Evolutionary conservation across 2,329 filamentous ascomycete genomes (phyloP), one percentile per base, ranked within the genome.

Genomic region (Ophiostoma piceae): DNA sequence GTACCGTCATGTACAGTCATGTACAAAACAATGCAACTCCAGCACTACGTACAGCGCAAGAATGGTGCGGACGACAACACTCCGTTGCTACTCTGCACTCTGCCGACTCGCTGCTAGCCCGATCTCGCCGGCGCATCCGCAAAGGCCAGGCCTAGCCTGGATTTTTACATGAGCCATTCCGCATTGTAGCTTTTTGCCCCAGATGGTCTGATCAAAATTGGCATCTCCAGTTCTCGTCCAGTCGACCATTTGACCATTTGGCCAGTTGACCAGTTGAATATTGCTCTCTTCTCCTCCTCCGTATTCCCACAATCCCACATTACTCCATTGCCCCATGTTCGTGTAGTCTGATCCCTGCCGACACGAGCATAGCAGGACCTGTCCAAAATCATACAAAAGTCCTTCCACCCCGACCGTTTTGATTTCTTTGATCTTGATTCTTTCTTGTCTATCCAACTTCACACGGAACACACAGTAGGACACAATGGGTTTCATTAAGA

Each of bases 401-500:
- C 43, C 16, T 47, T n/a, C 16, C 16, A 19, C 43, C 43, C 43
- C 43, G 43, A 47, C 16, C 19, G 43, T n/a, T 47, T 19, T 47
- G 43, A n/a, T 47, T 47, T 19, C 5, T 19, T n/a, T 47, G 43
- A n/a, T 47, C 19, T 16, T 35, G 35, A 35, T 35, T 47, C 19
- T 41, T 47, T 47, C 16, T 6, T 47, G 43, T 47, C 16, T 47
- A 47, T 47, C 43, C 43, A 47, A 47, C 16, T 47, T n/a, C 14
- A 62, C 57, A 62, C 57, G 57, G 26, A 32, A 62, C 14, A 65
- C 62, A 65, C 14, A 47, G 19, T 47, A n/a, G 35, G 8, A 39
- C 62, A 65, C 62, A 8, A 65, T 65, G 62, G 62, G 62, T n/a
- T 35, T 65, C 19, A 41, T 65, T 35, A 65, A 39, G 35, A 22